These are phyloP conservation scores for Phytophthora pluvialis DNA, from an alignment of 352 stramenopile genomes.

Conservation along the genomic window DNA sequence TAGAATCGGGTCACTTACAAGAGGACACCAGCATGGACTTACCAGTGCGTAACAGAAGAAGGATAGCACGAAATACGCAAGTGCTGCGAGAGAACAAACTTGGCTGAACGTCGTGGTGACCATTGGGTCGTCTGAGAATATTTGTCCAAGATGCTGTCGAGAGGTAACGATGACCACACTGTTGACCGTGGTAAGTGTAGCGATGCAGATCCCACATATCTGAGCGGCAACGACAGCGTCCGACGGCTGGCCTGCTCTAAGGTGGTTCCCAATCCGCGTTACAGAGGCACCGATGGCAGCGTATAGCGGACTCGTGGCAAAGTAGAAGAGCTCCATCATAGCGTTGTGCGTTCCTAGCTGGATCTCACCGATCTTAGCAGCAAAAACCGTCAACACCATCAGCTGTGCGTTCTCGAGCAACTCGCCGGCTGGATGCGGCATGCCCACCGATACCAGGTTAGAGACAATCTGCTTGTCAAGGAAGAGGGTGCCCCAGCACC, in stretches of 20 bases:
- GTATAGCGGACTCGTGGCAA: slow-evolving; percentile 78
- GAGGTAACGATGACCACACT: slow-evolving; percentile 53
- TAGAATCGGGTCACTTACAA: neutral
- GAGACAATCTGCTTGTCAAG: slow-evolving; percentile 47
- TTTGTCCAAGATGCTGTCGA: slow-evolving; percentile 45
- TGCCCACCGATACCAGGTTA: slow-evolving; percentile 53
- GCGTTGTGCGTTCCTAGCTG: slow-evolving; percentile 81
- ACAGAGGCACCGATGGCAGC: slow-evolving; percentile 70
- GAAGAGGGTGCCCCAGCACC: slow-evolving; percentile 54
- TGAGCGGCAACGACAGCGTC: slow-evolving; percentile 58
- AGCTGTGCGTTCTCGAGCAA: slow-evolving; percentile 84
- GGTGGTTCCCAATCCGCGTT: slow-evolving; percentile 68
- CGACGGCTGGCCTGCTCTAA: slow-evolving; percentile 51
- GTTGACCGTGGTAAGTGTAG: slow-evolving; percentile 49
- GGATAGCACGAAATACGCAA: slow-evolving; percentile 72
- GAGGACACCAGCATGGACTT: slow-evolving; percentile 10
- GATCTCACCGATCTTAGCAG: slow-evolving; percentile 68
- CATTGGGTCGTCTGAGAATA: slow-evolving; percentile 72
- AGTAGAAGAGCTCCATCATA: slow-evolving; percentile 89
- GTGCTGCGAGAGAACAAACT: slow-evolving; percentile 56
- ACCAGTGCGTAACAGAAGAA: slow-evolving; percentile 87
- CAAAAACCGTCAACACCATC: slow-evolving; percentile 77
- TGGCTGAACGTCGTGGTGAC: slow-evolving; percentile 65
- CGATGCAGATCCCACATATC: slow-evolving; percentile 55
- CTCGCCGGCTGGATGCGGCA: slow-evolving; percentile 61